Percentiles rank a stretch among this genome's conserved stretches.
These are phyloP conservation scores for Hypoxylon sp. DNA, from an alignment of 2,329 filamentous ascomycete genomes.

Conservation along the genomic window DNA sequence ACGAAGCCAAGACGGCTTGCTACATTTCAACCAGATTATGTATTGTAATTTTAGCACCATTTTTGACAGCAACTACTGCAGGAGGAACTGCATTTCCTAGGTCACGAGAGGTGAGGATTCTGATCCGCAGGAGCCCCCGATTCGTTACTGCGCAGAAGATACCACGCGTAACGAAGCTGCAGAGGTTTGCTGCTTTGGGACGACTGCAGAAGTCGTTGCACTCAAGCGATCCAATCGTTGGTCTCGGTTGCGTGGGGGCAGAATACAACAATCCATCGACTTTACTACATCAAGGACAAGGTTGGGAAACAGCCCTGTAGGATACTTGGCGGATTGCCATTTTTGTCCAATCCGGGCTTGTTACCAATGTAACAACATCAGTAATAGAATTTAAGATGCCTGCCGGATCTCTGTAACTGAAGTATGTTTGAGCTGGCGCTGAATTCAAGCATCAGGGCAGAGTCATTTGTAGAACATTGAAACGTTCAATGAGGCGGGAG, in stretches of 20 bases:
- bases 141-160: conserved; percentile 39
- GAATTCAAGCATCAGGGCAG: conserved; percentile 12
- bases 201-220: conserved; percentile 34
- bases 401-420: conserved; percentile 24
- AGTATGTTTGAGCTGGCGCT: conserved; percentile 34
- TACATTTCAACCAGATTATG: conserved; percentile 45
- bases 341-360: conserved; percentile 37
- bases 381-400: conserved; percentile 31
- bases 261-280: conserved; percentile 39
- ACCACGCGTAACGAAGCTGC: conserved; percentile 41
- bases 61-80: conserved; percentile 45
- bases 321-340: conserved; percentile 38
- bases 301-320: conserved; percentile 41
- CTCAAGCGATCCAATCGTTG: conserved; percentile 38
- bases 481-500: conserved; percentile 10
- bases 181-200: conserved; percentile 44
- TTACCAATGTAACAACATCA: conserved; percentile 41
- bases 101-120: conserved; percentile 46
- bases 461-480: conserved; percentile 1
- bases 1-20: conserved; percentile 46
- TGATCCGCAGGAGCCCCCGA: conserved; percentile 37
- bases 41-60: conserved; percentile 26
- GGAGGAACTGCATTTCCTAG: conserved; percentile 41
- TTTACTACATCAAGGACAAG: conserved; percentile 29
- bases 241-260: conserved; percentile 37